These are phyloP conservation scores for Hanseniaspora lachancei DNA, from an alignment of 805 yeast species.

Conservation along the genomic window DNA sequence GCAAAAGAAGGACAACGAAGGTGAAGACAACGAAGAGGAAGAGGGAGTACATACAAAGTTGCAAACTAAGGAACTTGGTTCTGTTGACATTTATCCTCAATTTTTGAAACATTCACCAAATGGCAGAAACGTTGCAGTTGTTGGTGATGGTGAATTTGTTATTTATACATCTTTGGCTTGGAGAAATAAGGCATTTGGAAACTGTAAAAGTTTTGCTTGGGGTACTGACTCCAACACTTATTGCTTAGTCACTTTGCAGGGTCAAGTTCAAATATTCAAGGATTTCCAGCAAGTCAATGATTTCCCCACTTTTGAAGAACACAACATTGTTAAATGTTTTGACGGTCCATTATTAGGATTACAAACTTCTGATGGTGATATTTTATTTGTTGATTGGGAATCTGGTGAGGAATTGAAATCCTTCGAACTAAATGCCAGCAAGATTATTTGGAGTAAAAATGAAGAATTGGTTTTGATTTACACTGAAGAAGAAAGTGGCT, in stretches of 20 bases:
- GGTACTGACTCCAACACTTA: conserved; percentile 77
- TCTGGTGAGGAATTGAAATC: conserved; percentile 71
- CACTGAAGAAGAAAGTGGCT: conserved; percentile 45
- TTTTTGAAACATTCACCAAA: conserved; percentile 85
- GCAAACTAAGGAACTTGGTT: conserved; percentile 82
- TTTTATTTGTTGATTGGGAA: conserved; percentile 91
- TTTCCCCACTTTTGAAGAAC: conserved; percentile 50
- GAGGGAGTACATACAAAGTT: conserved; percentile 48
- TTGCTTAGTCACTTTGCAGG: conserved; percentile 63
- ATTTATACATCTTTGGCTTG: conserved; percentile 94
- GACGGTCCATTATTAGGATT: conserved; percentile 85
- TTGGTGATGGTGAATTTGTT: conserved; percentile 96
- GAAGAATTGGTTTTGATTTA: conserved; percentile 77
- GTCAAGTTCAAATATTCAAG: conserved; percentile 57
- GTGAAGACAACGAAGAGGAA: conserved; percentile 51
- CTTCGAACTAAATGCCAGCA: conserved; percentile 71
- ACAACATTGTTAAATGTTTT: conserved; percentile 64
- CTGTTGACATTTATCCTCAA: conserved; percentile 85
- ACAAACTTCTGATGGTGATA: conserved; percentile 60
- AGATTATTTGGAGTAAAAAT: conserved; percentile 83
- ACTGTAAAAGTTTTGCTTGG: conserved; percentile 88
- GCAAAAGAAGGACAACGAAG: conserved; percentile 27
- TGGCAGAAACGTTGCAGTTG: conserved; percentile 91
- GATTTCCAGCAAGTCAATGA: conserved; percentile 71
- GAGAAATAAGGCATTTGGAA: conserved; percentile 90